phyloP scores from a whole-genome alignment of 176 grass and related monocot species.

The Tuctoria greenei region DNA sequence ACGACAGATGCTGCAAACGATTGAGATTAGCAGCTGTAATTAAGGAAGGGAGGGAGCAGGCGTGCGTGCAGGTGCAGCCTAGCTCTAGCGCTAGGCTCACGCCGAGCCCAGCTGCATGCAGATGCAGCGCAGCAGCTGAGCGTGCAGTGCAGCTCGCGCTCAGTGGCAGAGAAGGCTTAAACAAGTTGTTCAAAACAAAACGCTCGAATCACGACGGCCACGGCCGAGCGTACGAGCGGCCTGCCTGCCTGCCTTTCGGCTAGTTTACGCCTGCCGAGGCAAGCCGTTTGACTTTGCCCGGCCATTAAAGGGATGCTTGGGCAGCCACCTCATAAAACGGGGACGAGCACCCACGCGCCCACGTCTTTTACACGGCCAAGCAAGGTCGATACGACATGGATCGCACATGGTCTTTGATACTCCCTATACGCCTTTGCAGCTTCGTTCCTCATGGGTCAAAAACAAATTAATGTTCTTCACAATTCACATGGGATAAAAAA shows the following conservation, averaged over 20 bases:
- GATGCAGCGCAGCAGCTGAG: conserved; percentile 14
- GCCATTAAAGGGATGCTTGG: conserved; percentile 34
- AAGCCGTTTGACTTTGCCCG: conserved; percentile 47
- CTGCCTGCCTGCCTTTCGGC: conserved; percentile 38
- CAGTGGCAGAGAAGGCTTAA: too few species aligned
- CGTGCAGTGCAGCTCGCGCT: conserved; percentile 4
- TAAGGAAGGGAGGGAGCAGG: conserved; percentile 41
- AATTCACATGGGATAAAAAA: too few species aligned
- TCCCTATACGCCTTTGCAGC: too few species aligned
- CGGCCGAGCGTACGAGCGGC: conserved; percentile 36
- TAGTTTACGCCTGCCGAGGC: conserved; percentile 55
- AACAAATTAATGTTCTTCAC: too few species aligned
- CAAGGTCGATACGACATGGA: conserved; percentile 24
- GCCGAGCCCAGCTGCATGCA: neutral
- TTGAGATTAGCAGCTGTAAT: neutral
- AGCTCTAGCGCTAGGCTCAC: conserved; percentile 22
- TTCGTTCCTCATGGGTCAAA: too few species aligned
- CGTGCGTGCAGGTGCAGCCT: conserved; percentile 37
- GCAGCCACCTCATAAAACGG: conserved; percentile 55
- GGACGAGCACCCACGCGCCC: neutral
- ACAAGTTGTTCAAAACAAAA: neutral
- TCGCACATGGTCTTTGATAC: conserved; percentile 25
- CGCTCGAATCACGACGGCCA: conserved; percentile 33
- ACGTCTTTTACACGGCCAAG: conserved; percentile 36
- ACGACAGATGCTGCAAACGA: conserved; percentile 9